These are phyloP conservation scores for Parasarocladium wereldwijsianum DNA, from an alignment of 2,329 filamentous ascomycete genomes.

Conservation along the genomic window DNA sequence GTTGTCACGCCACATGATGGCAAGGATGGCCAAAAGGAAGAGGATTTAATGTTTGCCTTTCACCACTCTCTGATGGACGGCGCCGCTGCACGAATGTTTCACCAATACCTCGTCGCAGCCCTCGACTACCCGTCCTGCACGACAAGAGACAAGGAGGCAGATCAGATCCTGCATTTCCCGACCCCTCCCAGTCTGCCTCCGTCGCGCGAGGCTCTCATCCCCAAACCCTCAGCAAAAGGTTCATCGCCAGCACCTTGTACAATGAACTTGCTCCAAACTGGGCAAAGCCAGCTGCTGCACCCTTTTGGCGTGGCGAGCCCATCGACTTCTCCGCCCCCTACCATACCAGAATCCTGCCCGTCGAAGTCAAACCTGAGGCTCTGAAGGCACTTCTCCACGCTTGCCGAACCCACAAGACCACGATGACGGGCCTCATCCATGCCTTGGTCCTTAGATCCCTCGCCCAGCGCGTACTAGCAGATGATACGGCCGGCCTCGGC, in stretches of 20 bases:
- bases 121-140: conserved; percentile 12
- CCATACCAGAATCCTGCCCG: conserved; percentile 18
- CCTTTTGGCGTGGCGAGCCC: conserved; percentile 22
- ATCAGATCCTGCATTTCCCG: conserved; percentile 16
- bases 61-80: conserved; percentile 42
- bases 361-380: conserved; percentile 18
- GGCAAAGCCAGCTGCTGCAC: conserved; percentile 6
- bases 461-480: conserved; percentile 18
- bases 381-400: conserved; percentile 19
- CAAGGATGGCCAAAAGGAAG: conserved; percentile 7
- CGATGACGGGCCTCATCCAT: conserved; percentile 34
- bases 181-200: conserved; percentile 18
- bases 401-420: conserved; percentile 25
- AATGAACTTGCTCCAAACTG: conserved; percentile 8
- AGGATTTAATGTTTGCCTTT: conserved; percentile 31
- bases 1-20: conserved; percentile 11
- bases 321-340: conserved; percentile 21
- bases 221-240: conserved; percentile 22
- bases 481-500: conserved; percentile 11
- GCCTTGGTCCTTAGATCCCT: conserved; percentile 27
- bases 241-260: conserved; percentile 26
- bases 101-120: conserved; percentile 27
- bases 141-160: conserved; percentile 6
- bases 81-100: conserved; percentile 30
- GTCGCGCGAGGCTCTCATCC: conserved; percentile 24